Percentiles rank a stretch among this genome's conserved stretches.
Evolutionary conservation across 179 eudicot species (phyloP).

Genomic region (Heliamphora pulchella): DNA sequence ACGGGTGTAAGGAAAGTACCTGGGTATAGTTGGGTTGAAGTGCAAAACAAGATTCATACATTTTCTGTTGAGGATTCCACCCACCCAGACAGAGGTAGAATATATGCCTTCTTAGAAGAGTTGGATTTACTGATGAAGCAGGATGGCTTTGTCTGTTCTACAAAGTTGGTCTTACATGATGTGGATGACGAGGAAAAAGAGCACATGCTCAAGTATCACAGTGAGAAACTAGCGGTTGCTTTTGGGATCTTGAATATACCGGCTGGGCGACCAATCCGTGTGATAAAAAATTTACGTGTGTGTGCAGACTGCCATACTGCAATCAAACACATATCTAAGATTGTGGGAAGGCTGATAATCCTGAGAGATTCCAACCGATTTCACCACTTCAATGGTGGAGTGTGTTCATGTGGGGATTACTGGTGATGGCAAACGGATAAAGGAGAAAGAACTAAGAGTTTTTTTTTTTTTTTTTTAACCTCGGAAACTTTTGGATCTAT

Average conservation of each 20-base stretch:
- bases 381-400: constrained; percentile 64
- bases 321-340: constrained; percentile 57
- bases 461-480: not conserved
- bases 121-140: constrained; percentile 47
- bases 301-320: constrained; percentile 74
- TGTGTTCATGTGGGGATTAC: constrained; percentile 75
- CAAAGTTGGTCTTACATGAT: constrained; percentile 62
- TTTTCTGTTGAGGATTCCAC: constrained; percentile 54
- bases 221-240: constrained; percentile 69
- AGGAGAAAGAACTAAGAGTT: not conserved
- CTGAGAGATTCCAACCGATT: constrained; percentile 71
- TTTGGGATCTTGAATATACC: constrained; percentile 55
- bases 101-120: constrained; percentile 54
- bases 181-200: constrained; percentile 81
- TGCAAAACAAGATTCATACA: constrained; percentile 52
- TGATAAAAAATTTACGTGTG: constrained; percentile 64
- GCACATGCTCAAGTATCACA: constrained; percentile 70
- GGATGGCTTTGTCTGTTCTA: constrained; percentile 56
- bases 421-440: constrained; percentile 37
- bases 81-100: constrained; percentile 49
- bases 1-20: constrained; percentile 55
- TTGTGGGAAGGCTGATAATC: constrained; percentile 57
- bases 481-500: no score
- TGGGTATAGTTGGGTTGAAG: constrained; percentile 82
- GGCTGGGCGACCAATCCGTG: constrained; percentile 59